Base-by-base conservation (phyloP, 108 stramenopile species). In the Epithemia pelagica region DNA sequence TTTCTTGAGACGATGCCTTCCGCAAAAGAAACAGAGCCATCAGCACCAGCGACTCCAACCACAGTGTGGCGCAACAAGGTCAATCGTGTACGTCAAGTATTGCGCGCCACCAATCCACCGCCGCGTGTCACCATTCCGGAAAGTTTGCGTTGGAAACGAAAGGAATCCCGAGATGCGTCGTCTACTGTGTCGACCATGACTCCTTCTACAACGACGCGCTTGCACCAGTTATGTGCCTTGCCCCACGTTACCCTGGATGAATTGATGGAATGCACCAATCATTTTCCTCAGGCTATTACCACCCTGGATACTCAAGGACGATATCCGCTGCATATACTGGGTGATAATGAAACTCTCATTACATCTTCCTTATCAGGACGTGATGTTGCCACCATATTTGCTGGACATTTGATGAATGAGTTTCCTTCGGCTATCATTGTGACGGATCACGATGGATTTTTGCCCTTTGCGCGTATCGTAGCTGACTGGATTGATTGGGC, bases 401-500 rank as follows among this genome's bases (percentile, higher is more conserved):
- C 32, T 18, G 18, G 37, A 7, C 23, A 33, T 28, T 32, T 74
- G 32, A 68, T 74, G 54, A 59, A 68, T 37, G 55, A 7, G 26
- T 63, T 61, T 56, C 67, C 67, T 56, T 54, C 65, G 59, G 71
- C 54, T 23, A 66, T 66, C n/a, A 64, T 54, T 15, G 28, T 28
- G 24, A 21, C 25, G 22, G 71, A 72, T 61, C 2, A 23, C 20
- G 29, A 31, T 5, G 71, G 65, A 24, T 25, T 29, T 19, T 60
- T 72, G 64, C 71, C 71, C 20, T 72, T 66, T 30, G 63, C 54
- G 1, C 22, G 32, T 20, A 55, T 72, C 24, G 31, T 72, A 18
- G 19, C 28, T 18, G 64, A 66, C 33, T 72, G 71, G 71, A 33
- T 65, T 25, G 31, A 57, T 33, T 71, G 62, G 70, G 37, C 62